Conservation (phyloP, 1,284 basidiomycete species). For the Ceratobasidium sp. region DNA sequence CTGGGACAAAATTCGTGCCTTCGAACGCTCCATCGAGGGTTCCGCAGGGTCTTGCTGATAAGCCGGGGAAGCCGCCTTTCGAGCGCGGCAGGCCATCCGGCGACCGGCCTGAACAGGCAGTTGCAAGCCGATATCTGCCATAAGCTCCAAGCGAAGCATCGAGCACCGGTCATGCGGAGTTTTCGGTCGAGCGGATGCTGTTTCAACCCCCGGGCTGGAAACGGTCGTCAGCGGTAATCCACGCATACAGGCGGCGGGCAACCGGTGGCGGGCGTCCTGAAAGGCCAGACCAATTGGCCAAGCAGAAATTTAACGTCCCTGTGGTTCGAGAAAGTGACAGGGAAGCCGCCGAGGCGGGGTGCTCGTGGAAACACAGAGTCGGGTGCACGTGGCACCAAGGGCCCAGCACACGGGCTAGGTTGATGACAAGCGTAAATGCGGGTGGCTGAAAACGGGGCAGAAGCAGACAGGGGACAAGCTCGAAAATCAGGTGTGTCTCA, state of each 20-base stretch:
- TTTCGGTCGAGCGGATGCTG: slow-evolving; percentile 25
- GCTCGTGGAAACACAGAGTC: slow-evolving; percentile 36
- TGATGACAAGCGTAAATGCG: slow-evolving; percentile 35
- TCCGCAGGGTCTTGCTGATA: slow-evolving; percentile 14
- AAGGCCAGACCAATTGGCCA: slow-evolving; percentile 22
- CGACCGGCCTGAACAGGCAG: slow-evolving; percentile 2
- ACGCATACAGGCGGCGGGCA: slow-evolving; percentile 1
- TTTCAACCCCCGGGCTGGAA: background rate
- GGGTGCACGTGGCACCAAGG: slow-evolving; percentile 40
- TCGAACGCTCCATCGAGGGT: slow-evolving; percentile 28
- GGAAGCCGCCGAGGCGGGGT: slow-evolving; percentile 24
- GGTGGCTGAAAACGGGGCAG: slow-evolving; percentile 41
- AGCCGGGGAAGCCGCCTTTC: slow-evolving; percentile 28
- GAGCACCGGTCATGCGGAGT: background rate
- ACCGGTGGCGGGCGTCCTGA: slow-evolving; percentile 5
- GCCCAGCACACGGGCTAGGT: slow-evolving; percentile 29
- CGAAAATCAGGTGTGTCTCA: slow-evolving; percentile 39
- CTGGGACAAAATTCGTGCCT: slow-evolving; percentile 10
- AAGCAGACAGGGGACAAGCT: slow-evolving; percentile 36
- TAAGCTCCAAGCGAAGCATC: background rate
- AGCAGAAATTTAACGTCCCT: slow-evolving; percentile 44
- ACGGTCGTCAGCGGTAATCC: background rate
- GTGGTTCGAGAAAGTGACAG: slow-evolving; percentile 35
- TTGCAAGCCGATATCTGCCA: slow-evolving; percentile 9
- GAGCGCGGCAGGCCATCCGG: slow-evolving; percentile 2